Base-by-base conservation (phyloP, 768 basidiomycete genomes). In the Auricularia sp. region DNA sequence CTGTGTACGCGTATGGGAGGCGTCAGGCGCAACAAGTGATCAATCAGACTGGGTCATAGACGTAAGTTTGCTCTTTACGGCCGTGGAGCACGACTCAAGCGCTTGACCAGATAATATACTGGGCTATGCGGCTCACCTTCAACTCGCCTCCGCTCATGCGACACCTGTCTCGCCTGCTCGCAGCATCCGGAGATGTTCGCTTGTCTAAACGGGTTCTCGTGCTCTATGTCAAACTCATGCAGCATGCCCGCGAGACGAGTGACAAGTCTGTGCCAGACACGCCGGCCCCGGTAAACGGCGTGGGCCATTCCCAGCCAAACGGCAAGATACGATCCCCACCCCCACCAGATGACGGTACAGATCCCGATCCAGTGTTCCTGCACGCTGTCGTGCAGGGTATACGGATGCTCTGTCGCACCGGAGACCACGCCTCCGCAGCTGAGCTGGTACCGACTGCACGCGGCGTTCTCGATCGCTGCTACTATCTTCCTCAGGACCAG, bases 111-210 rank as follows among this genome's bases (percentile, higher is more conserved):
- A 83, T 93, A 24, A 81, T 98, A 1, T 96, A 93, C 90, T 94
- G 93, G 93, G 89, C 93, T 1, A 94, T 93, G 8, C 86, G 88
- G 24, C 82, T 94, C 24, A 98, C 96, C 0, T 97, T 98, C 80
- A 94, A 97, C 71, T 95, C 92, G 0, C 89, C 88, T 66, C 84
- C 86, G 8, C 78, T 98, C 7, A 83, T 92, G 64, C 86, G 95
- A 0, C 91, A 97, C 74, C 87, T 98, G 80, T 85, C 85, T 35
- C 85, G 89, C 1, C 75, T 95, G 1, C 75, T 91, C 16, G 83
- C 85, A 65, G 81, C 84, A 13, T 79, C 82, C 0, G 85, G 84
- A 8, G 86, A 87, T 68, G 75, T 76, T 2, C 73, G 78, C 18
- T 81, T 92, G 3, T 89, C 92, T 2, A 85, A 83, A 70, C 84